Percentiles rank a stretch among this genome's conserved stretches.
phyloP scores from a whole-genome alignment of 2,329 filamentous ascomycete genomes.

The Fusarium dimerum region DNA sequence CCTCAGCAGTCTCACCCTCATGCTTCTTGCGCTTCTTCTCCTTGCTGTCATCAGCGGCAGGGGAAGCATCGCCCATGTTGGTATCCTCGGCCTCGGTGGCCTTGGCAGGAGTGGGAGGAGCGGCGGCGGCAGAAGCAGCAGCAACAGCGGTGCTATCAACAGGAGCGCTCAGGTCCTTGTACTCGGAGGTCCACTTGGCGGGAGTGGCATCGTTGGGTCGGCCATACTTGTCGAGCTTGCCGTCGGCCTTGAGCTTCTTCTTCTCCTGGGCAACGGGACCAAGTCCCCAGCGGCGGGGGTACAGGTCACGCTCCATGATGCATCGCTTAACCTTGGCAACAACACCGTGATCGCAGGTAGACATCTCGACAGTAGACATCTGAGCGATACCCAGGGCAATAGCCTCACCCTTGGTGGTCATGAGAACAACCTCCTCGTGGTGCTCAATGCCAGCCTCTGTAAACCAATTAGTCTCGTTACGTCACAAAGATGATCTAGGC shows the following conservation, averaged over 20 bases:
- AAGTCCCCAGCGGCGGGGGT: conserved; percentile 94
- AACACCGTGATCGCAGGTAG: conserved; percentile 94
- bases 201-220: conserved; percentile 91
- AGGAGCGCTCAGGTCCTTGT: conserved; percentile 81
- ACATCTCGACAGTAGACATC: conserved; percentile 98
- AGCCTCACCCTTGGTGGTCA: conserved; percentile 99
- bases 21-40: conserved; percentile 78
- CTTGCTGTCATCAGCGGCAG: conserved; percentile 55
- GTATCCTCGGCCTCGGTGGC: conserved; percentile 39
- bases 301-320: conserved; percentile 99
- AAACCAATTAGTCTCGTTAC: conserved; percentile 29
- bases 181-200: conserved; percentile 86
- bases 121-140: conserved; percentile 45
- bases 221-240: conserved; percentile 98
- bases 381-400: conserved; percentile 95
- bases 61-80: conserved; percentile 37
- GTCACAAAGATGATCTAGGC: background rate
- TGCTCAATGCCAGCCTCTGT: conserved; percentile 86
- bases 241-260: conserved; percentile 99
- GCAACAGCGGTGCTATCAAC: conserved; percentile 42
- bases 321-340: conserved; percentile 99
- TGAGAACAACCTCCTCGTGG: conserved; percentile 94
- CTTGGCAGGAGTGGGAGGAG: conserved; percentile 40
- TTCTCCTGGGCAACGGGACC: conserved; percentile 93
- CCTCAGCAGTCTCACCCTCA: conserved; percentile 72